Conservation (phyloP, 2,329 filamentous ascomycete genomes). For the Cladosporium colombiae region DNA sequence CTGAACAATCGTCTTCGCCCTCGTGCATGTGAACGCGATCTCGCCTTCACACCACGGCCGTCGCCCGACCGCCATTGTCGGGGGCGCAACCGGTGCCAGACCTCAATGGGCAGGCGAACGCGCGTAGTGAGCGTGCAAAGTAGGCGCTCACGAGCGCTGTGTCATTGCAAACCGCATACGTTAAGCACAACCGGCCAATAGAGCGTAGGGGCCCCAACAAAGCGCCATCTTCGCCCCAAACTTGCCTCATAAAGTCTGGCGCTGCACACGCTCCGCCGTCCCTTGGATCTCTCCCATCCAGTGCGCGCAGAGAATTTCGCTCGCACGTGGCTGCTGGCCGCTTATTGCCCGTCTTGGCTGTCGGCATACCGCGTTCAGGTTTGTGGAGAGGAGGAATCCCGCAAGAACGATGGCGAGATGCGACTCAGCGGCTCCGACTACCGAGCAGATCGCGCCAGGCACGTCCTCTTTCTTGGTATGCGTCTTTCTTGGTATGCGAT, state of each 20-base stretch:
- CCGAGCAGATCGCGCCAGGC: slow-evolving; percentile 6
- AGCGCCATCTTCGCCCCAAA: slow-evolving; percentile 6
- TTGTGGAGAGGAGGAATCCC: slow-evolving; percentile 7
- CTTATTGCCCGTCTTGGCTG: not conserved
- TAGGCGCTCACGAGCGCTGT: slow-evolving; percentile 16
- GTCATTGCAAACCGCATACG: slow-evolving; percentile 18
- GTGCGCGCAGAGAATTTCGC: slow-evolving; percentile 13
- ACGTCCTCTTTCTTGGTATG: slow-evolving; percentile 6
- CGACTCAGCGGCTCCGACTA: slow-evolving; percentile 11
- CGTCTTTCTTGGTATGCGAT: not conserved
- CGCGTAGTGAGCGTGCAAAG: slow-evolving; percentile 12
- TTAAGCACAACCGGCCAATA: slow-evolving; percentile 13
- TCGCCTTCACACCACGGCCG: not conserved
- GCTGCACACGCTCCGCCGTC: slow-evolving; percentile 4
- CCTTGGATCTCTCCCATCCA: not conserved
- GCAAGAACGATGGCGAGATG: not conserved
- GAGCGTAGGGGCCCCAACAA: slow-evolving; percentile 14
- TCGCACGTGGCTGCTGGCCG: slow-evolving; percentile 10
- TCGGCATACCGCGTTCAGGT: slow-evolving; percentile 16
- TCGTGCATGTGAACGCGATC: slow-evolving; percentile 8
- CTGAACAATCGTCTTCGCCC: not conserved
- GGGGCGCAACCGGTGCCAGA: slow-evolving; percentile 10
- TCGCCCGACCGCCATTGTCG: slow-evolving; percentile 3
- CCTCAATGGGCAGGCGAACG: slow-evolving; percentile 16
- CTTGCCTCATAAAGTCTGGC: slow-evolving; percentile 19